Base-by-base conservation (phyloP, 1,139 yeast genomes). In the Yamadazyma membranifaciens region DNA sequence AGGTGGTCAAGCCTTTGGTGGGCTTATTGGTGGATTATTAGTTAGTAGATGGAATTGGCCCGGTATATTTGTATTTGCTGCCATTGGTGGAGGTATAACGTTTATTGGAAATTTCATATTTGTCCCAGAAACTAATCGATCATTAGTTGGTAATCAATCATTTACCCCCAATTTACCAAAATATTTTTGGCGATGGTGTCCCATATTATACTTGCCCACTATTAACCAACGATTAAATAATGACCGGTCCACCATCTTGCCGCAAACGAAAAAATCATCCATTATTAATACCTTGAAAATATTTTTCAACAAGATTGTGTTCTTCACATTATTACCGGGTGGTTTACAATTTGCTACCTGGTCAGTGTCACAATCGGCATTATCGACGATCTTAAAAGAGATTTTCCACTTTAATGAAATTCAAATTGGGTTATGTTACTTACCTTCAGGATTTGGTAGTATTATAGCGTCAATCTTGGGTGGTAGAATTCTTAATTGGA, bases 1-100 rank as follows among this genome's bases (percentile, higher is more conserved):
- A 7, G 54, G 84, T 14, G 95, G 94, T 1, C 84, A 81, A 52
- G 88, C 87, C 0, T 68, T 85, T 45, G 91, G 95, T 6, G 88
- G 94, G 0, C 62, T 87, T 10, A 62, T 87, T 20, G 95, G 95
- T 15, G 85, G 91, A 6, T 78, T 74, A 0, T 58, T 87, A 29
- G 75, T 81, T 2, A 62, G 76, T 2, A 59, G 72, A 13, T 77
- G 83, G 68, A 73, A 77, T 10, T 87, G 95, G 94, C 69, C 88
- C 44, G 81, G 87, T 0, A 80, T 86, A 16, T 87, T 87, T 54
- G 82, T 87, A 79, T 83, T 86, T 46, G 60, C 85, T 39, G 80
- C 84, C 4, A 79, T 84, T 16, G 75, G 81, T 4, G 73, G 82
- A 13, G 80, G 81, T 1, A 43, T 61, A 1, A 60, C 73, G 9